Conservation (phyloP, 2,329 filamentous ascomycete species). For the Aureobasidium namibiae region DNA sequence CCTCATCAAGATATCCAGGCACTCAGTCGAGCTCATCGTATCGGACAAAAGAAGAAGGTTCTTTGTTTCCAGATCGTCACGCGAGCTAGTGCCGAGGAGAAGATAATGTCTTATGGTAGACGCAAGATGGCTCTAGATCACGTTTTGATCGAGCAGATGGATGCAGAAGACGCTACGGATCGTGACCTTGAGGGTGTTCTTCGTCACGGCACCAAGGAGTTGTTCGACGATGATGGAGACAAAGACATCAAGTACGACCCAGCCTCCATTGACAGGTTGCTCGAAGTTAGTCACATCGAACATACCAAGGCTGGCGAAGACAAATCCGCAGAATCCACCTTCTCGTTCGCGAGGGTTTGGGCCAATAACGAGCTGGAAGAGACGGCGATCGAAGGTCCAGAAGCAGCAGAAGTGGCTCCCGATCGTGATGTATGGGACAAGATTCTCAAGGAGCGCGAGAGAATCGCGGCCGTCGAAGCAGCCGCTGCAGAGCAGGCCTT, state of each 20-base stretch:
- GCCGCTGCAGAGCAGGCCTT: slow-evolving; percentile 63
- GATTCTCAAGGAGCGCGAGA: slow-evolving; percentile 76
- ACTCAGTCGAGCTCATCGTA: slow-evolving; percentile 85
- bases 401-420: slow-evolving; percentile 40
- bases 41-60: slow-evolving; percentile 93
- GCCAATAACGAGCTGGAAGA: slow-evolving; percentile 69
- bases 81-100: slow-evolving; percentile 80
- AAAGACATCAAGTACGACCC: slow-evolving; percentile 74
- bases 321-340: slow-evolving; percentile 65
- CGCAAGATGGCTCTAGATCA: slow-evolving; percentile 96
- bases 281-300: slow-evolving; percentile 80
- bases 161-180: slow-evolving; percentile 68
- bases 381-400: slow-evolving; percentile 47
- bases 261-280: slow-evolving; percentile 73
- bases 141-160: slow-evolving; percentile 86
- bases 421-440: slow-evolving; percentile 77
- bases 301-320: slow-evolving; percentile 58
- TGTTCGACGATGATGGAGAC: slow-evolving; percentile 71
- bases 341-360: slow-evolving; percentile 88
- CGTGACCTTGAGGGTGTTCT: slow-evolving; percentile 82
- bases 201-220: slow-evolving; percentile 73
- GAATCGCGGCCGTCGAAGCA: slow-evolving; percentile 64
- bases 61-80: slow-evolving; percentile 94
- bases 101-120: slow-evolving; percentile 89
- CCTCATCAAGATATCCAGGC: slow-evolving; percentile 97